These are phyloP conservation scores for Pyronema omphalodes DNA, from an alignment of 495 filamentous ascomycete genomes.

Conservation along the genomic window DNA sequence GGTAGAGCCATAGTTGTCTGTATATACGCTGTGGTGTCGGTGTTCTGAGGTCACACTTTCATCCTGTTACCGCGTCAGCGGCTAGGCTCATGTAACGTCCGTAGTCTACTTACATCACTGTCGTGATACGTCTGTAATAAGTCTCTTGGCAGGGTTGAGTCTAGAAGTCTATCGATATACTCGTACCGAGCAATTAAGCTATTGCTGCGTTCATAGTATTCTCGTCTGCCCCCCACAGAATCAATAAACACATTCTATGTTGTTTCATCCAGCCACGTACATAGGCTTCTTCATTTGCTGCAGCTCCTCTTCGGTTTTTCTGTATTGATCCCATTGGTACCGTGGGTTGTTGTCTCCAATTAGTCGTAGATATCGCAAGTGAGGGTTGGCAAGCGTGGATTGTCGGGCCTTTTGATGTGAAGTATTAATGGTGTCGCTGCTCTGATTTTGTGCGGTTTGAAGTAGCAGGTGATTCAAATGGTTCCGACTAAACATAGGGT, in stretches of 20 bases:
- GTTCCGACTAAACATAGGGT: background rate
- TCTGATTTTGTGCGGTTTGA: background rate
- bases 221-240: constrained; percentile 29
- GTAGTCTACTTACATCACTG: background rate
- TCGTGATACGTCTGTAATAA: constrained; percentile 62
- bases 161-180: constrained; percentile 79
- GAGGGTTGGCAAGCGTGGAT: constrained; percentile 41
- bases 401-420: background rate
- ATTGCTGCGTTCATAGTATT: constrained; percentile 76
- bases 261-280: constrained; percentile 23
- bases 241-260: constrained; percentile 1
- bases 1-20: background rate
- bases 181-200: constrained; percentile 67
- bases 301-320: constrained; percentile 49
- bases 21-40: background rate
- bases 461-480: background rate
- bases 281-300: constrained; percentile 44
- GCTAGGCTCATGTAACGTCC: background rate
- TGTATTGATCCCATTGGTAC: constrained; percentile 58
- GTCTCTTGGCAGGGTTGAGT: constrained; percentile 70
- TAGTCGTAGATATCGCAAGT: constrained; percentile 58
- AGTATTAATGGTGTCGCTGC: background rate
- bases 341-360: constrained; percentile 60
- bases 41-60: background rate
- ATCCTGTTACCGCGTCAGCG: too few relatives aligned